phyloP scores from a whole-genome alignment of 352 stramenopile species.

The Phytophthora multivora region DNA sequence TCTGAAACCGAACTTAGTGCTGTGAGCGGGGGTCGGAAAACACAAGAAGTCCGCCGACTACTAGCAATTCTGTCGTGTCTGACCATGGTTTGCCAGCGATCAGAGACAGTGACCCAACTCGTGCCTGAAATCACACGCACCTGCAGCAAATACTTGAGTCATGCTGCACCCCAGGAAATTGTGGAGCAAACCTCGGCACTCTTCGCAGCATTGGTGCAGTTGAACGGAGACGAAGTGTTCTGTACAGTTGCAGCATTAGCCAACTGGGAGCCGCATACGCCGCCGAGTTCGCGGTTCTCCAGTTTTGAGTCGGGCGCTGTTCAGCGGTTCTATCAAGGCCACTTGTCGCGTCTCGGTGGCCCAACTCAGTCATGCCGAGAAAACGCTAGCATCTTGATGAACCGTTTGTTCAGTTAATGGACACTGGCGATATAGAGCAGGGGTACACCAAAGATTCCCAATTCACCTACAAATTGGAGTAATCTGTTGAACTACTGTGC shows the following conservation, averaged over 20 bases:
- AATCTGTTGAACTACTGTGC: slow-evolving; percentile 19
- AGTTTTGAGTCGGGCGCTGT: slow-evolving; percentile 34
- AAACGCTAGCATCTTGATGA: slow-evolving; percentile 40
- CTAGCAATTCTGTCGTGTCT: slow-evolving; percentile 66
- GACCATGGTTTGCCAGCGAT: slow-evolving; percentile 46
- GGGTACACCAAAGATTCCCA: background rate
- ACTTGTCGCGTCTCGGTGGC: slow-evolving; percentile 23
- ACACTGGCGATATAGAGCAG: slow-evolving; percentile 13
- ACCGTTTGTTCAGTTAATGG: slow-evolving; percentile 31
- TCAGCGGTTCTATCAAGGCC: slow-evolving; percentile 38
- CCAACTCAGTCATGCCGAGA: slow-evolving; percentile 24
- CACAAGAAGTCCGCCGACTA: slow-evolving; percentile 62
- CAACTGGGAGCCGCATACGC: slow-evolving; percentile 54
- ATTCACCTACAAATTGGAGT: slow-evolving; percentile 15
- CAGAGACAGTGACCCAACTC: slow-evolving; percentile 52
- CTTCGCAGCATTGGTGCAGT: slow-evolving; percentile 44
- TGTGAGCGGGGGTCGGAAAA: slow-evolving; percentile 42
- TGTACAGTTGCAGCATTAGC: slow-evolving; percentile 52
- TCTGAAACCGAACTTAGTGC: slow-evolving; percentile 20
- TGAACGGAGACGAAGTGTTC: slow-evolving; percentile 84
- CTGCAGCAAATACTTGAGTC: slow-evolving; percentile 56
- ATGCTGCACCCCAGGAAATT: slow-evolving; percentile 37
- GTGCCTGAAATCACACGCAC: slow-evolving; percentile 57
- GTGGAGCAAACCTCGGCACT: slow-evolving; percentile 44
- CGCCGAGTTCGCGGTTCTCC: slow-evolving; percentile 50